Evolutionary conservation across 1,139 yeast genomes (phyloP), one percentile per base, ranked within the genome.

Genomic region (Geotrichum histeridarum): DNA sequence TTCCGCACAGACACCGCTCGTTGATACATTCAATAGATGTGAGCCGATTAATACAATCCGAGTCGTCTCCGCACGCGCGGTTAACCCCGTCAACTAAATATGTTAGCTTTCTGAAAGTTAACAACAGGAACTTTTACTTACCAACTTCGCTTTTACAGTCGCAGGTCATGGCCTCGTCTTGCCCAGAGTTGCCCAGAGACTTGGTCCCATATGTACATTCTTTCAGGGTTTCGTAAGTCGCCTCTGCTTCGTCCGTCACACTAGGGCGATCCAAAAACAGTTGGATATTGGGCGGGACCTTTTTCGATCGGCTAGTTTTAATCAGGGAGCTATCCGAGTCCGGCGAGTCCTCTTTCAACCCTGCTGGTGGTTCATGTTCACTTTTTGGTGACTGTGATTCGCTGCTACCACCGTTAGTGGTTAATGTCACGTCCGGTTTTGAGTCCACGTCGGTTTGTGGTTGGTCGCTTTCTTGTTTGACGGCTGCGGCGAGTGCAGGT

Each of bases 11-110:
- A 64, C 89, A 80, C 53, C 77, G 75, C n/a, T 77, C 86, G 64
- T 86, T 81, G 2, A 83, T 79, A 78, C 99, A 93, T 70, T 93
- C 99, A 47, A 93, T 91, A 43, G 91, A 84, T 0, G 98, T 93
- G 57, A 89, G 80, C 53, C 98, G 73, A 70, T 93, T 93, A 62
- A 93, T 90, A 77, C 99, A 93, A 68, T 85, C 90, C 27, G 91
- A 83, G 60, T 85, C 86, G 42, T 86, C 89, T 33, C 83, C 88
- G 77, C 99, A 93, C 3, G 97, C 96, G 38, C 67, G 62, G 66
- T 89, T 89, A 42, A 62, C 73, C 2, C 72, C 74, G 15, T 64
- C 65, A 8, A 37, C 36, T 49, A 35, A 27, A n/a, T 5, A 18
- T 6, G 38, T 36, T n/a, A 51, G 44, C 17, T 22, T 33, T 12